phyloP scores from a whole-genome alignment of 1,284 basidiomycete species.

The Schizopora paradoxa region DNA sequence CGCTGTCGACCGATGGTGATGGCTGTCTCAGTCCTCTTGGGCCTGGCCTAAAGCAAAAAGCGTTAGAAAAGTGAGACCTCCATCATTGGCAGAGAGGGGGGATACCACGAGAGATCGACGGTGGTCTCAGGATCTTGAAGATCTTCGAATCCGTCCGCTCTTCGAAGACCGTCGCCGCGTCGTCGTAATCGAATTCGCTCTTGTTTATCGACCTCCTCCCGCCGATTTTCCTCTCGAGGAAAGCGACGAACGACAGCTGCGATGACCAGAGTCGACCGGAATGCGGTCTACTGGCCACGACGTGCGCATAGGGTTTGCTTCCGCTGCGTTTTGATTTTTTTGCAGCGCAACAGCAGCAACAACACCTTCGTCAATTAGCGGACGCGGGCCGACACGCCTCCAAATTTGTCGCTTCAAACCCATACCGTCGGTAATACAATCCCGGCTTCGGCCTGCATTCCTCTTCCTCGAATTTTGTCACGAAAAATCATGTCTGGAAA shows the following conservation, averaged over 20 bases:
- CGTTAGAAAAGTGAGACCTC: too few species aligned
- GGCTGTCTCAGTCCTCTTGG: too few species aligned
- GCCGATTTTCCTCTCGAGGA: conserved; percentile 8
- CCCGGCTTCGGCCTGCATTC: too few species aligned
- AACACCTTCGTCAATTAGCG: conserved; percentile 10
- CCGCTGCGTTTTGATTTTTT: conserved; percentile 16
- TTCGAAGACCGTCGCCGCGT: too few species aligned
- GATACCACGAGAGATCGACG: too few species aligned
- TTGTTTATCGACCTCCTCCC: conserved; percentile 1
- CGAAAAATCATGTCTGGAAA: too few species aligned
- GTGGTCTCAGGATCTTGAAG: too few species aligned
- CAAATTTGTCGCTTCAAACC: neutral
- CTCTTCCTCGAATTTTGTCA: neutral
- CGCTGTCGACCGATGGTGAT: too few species aligned
- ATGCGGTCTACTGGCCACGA: conserved; percentile 9
- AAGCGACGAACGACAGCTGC: conserved; percentile 7
- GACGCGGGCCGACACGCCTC: conserved; percentile 5
- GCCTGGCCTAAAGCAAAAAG: too few species aligned
- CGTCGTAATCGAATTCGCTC: too few species aligned
- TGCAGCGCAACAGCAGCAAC: neutral
- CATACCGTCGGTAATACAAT: neutral
- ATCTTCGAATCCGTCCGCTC: too few species aligned
- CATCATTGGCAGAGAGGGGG: too few species aligned
- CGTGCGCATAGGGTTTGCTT: conserved; percentile 18
- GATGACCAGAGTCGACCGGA: conserved; percentile 6